These are phyloP conservation scores for Coemansia sp. DNA, from an alignment of 192 early-diverging fungal species.

Conservation along the genomic window DNA sequence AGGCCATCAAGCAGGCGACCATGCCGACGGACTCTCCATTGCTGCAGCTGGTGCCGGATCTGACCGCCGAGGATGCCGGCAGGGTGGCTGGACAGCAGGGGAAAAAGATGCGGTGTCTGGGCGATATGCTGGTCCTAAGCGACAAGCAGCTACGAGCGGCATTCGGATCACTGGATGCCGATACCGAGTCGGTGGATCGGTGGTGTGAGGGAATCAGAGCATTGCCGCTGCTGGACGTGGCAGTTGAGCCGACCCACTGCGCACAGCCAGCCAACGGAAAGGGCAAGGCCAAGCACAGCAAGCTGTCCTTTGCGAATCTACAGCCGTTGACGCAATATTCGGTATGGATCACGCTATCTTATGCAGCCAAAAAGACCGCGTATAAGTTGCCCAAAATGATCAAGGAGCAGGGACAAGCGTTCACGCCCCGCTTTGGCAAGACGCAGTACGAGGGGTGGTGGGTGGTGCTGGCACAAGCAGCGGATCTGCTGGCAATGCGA, in stretches of 20 bases:
- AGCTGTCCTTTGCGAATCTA: slow-evolving; percentile 17
- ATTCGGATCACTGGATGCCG: slow-evolving; percentile 9
- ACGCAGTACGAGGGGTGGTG: slow-evolving; percentile 94
- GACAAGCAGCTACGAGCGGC: slow-evolving; percentile 26
- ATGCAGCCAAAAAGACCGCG: slow-evolving; percentile 22
- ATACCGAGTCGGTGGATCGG: neutral
- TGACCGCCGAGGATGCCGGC: slow-evolving; percentile 19
- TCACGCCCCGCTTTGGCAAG: slow-evolving; percentile 86
- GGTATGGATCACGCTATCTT: slow-evolving; percentile 41
- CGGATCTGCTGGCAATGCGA: slow-evolving; percentile 79
- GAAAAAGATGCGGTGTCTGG: slow-evolving; percentile 17
- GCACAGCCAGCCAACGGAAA: neutral
- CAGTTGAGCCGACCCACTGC: slow-evolving; percentile 6
- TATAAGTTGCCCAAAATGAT: slow-evolving; percentile 15
- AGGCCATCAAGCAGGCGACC: slow-evolving; percentile 89
- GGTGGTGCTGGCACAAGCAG: slow-evolving; percentile 71
- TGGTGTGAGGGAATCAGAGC: slow-evolving; percentile 42
- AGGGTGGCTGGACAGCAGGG: neutral
- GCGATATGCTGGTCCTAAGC: slow-evolving; percentile 37
- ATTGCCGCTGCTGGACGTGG: slow-evolving; percentile 29
- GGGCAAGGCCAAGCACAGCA: neutral
- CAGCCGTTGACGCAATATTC: slow-evolving; percentile 45
- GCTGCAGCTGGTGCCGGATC: slow-evolving; percentile 60
- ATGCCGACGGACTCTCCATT: slow-evolving; percentile 78
- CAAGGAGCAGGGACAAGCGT: slow-evolving; percentile 57